Conservation (phyloP, 495 filamentous ascomycete species). For the Aspergillus asperescens region DNA sequence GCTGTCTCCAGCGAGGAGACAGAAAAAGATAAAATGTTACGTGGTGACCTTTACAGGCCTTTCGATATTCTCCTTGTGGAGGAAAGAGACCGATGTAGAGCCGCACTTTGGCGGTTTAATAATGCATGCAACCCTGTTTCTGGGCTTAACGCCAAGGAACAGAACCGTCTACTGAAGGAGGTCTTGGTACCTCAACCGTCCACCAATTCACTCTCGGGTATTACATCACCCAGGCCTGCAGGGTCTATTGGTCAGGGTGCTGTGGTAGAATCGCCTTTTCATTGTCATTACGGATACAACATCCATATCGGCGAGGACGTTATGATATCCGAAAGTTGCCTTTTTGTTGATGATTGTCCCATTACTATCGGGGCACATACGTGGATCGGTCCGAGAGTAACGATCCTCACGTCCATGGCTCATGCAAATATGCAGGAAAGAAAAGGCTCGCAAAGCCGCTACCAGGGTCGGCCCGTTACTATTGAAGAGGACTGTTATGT, state of each 20-base stretch:
- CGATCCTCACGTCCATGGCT: constrained; percentile 71
- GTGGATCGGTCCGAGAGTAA: constrained; percentile 84
- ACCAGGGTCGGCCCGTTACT: constrained; percentile 63
- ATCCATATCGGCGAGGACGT: constrained; percentile 84
- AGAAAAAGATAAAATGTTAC: constrained; percentile 93
- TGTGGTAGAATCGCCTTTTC: constrained; percentile 83
- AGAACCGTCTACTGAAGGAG: constrained; percentile 71
- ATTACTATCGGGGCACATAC: constrained; percentile 71
- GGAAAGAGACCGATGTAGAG: constrained; percentile 82
- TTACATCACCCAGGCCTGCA: constrained; percentile 27
- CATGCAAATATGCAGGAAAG: constrained; percentile 70
- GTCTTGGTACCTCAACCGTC: constrained; percentile 51
- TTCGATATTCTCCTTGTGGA: constrained; percentile 72
- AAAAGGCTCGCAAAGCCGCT: constrained; percentile 67
- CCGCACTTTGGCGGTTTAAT: constrained; percentile 84
- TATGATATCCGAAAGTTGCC: constrained; percentile 78
- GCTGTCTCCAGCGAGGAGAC: constrained; percentile 43
- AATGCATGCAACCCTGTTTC: constrained; percentile 74
- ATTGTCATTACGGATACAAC: constrained; percentile 94
- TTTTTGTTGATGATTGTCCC: constrained; percentile 72
- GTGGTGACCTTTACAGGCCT: constrained; percentile 72
- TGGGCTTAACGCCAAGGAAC: constrained; percentile 71
- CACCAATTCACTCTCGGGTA: constrained; percentile 42
- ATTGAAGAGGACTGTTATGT: constrained; percentile 91
- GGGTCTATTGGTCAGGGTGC: constrained; percentile 73